Evolutionary conservation across 305 asterid species (phyloP).

Genomic region (Fraxinus paxiana): DNA sequence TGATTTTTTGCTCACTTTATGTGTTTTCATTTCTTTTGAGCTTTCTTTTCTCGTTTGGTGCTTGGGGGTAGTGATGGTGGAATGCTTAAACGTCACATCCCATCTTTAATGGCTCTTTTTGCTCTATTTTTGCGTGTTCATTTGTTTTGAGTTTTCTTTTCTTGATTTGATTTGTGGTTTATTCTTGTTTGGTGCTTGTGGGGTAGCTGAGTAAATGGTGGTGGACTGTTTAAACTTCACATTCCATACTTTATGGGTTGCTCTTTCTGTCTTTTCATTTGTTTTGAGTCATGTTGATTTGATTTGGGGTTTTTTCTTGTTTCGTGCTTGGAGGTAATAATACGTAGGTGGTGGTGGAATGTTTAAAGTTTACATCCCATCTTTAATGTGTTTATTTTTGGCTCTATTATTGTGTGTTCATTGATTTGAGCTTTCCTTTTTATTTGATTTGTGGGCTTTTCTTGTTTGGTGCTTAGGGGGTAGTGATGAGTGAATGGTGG

Average conservation of each 20-base stretch:
- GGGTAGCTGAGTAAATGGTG: slow-evolving; percentile 6
- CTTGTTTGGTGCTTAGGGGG: slow-evolving; percentile 7
- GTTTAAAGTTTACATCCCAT: background rate
- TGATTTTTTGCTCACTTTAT: background rate
- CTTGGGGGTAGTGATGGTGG: too few relatives aligned
- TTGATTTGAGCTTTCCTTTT: background rate
- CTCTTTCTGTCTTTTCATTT: background rate
- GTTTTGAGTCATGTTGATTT: background rate
- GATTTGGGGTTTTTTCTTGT: background rate
- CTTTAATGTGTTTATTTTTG: background rate
- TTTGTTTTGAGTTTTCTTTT: background rate
- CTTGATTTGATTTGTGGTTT: background rate
- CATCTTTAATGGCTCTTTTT: background rate
- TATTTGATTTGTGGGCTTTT: background rate
- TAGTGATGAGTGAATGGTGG: slow-evolving; percentile 12
- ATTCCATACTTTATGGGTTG: background rate
- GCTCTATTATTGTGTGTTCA: background rate
- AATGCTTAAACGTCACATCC: too few relatives aligned
- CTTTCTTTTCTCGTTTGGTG: background rate
- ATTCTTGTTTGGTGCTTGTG: slow-evolving; percentile 13
- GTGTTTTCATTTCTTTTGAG: too few relatives aligned
- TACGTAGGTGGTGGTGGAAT: background rate
- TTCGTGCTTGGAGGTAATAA: background rate
- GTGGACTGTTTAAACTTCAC: slow-evolving; percentile 16
- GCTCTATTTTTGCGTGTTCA: background rate